These are phyloP conservation scores for Coelomomyces lativittatus DNA, from an alignment of 371 early-diverging fungal species.

Conservation along the genomic window DNA sequence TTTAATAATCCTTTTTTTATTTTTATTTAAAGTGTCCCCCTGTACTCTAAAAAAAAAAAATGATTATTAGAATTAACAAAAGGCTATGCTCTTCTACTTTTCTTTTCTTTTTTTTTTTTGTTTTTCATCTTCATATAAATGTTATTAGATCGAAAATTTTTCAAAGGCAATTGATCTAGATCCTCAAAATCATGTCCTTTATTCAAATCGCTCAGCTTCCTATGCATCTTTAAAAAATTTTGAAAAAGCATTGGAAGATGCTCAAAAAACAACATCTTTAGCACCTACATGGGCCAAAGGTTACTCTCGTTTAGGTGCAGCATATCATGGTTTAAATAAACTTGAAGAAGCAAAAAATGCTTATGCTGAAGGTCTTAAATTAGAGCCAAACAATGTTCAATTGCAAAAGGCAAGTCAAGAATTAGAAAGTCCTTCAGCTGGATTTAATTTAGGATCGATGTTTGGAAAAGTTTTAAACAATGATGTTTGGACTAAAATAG, in stretches of 20 bases:
- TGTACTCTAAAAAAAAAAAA: neutral
- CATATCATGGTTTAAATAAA: conserved; percentile 49
- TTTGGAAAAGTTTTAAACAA: conserved; percentile 35
- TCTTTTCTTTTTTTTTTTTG: neutral
- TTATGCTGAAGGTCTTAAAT: conserved; percentile 50
- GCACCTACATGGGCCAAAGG: conserved; percentile 68
- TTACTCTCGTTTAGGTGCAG: conserved; percentile 70
- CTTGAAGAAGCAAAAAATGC: conserved; percentile 48
- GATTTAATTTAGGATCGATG: neutral
- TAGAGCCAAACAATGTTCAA: conserved; percentile 54
- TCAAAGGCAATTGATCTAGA: conserved; percentile 60
- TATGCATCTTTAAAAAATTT: conserved; percentile 55
- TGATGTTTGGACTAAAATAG: conserved; percentile 52
- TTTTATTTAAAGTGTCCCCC: neutral
- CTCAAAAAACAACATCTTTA: conserved; percentile 54
- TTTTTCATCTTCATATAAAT: too few species aligned
- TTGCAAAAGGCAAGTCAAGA: conserved; percentile 53
- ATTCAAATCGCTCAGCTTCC: conserved; percentile 70
- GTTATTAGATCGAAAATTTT: conserved; percentile 43
- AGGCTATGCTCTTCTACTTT: neutral
- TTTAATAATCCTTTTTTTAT: neutral
- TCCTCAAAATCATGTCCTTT: conserved; percentile 66
- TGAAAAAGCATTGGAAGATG: conserved; percentile 56
- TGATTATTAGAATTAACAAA: neutral
- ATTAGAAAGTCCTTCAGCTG: conserved; percentile 18